Percentiles rank a stretch among this genome's conserved stretches.
Conservation (phyloP, 225 moss, liverwort and hornwort genomes). For the Thuidium tamariscinum region DNA sequence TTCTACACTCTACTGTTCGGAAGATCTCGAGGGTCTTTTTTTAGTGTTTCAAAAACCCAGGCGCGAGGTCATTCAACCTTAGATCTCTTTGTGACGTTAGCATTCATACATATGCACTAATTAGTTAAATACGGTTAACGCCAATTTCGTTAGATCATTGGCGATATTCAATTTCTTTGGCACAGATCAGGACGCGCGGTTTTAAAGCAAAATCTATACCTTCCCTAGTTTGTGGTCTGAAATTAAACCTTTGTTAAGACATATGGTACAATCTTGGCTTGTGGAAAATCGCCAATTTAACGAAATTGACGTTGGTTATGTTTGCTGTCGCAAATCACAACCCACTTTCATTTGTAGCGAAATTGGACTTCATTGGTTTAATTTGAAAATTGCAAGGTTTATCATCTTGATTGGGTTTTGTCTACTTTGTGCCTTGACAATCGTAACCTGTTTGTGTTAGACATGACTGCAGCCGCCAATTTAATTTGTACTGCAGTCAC, state of each 20-base stretch:
- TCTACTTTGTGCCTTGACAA: neutral
- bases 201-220: neutral
- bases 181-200: neutral
- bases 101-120: neutral
- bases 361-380: neutral
- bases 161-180: neutral
- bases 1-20: neutral
- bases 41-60: neutral
- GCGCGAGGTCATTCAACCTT: neutral
- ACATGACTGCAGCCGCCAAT: neutral
- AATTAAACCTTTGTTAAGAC: neutral
- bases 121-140: neutral
- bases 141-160: neutral
- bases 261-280: neutral
- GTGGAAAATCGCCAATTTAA: neutral
- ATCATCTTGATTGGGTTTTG: neutral
- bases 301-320: neutral
- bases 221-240: neutral
- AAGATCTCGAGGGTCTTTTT: too few relatives aligned
- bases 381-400: neutral
- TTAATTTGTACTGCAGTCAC: neutral
- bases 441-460: neutral
- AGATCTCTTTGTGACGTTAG: neutral
- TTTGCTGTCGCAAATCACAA: neutral
- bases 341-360: neutral